Percentiles rank a stretch among this genome's conserved stretches.
These are phyloP conservation scores for Rhodomyrtus tomentosa DNA, from an alignment of 345 rosid genomes.

Conservation along the genomic window DNA sequence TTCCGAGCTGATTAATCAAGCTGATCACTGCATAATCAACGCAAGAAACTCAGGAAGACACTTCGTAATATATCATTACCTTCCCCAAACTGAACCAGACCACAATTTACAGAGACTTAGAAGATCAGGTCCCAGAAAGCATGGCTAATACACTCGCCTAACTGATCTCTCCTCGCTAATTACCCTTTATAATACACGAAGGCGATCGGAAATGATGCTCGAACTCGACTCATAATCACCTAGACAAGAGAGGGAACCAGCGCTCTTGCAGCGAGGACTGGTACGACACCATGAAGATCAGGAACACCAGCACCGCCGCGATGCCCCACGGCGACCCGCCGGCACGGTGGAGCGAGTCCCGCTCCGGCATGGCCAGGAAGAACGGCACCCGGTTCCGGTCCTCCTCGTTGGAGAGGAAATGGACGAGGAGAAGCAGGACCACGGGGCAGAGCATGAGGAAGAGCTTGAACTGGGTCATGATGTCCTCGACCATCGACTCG, in stretches of 20 bases:
- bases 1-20: neutral
- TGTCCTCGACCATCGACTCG: conserved; percentile 2
- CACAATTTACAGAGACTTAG: neutral
- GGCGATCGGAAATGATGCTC: neutral
- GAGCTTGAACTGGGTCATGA: conserved; percentile 3
- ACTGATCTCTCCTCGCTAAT: neutral
- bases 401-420: conserved; percentile 1
- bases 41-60: neutral
- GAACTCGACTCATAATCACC: neutral
- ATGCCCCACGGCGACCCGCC: conserved; percentile 28
- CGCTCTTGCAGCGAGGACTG: conserved; percentile 26
- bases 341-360: conserved; percentile 5
- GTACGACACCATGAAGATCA: conserved; percentile 19
- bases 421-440: conserved; percentile 3
- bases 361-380: conserved; percentile 1
- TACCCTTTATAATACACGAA: neutral
- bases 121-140: neutral
- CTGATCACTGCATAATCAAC: neutral
- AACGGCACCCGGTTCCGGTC: neutral
- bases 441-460: conserved; percentile 5
- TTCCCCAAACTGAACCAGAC: neutral
- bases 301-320: conserved; percentile 18
- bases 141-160: neutral
- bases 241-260: conserved; percentile 23
- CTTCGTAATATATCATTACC: neutral